Evolutionary conservation across 345 rosid species (phyloP).

Genomic region (Eucalyptus melliodora): DNA sequence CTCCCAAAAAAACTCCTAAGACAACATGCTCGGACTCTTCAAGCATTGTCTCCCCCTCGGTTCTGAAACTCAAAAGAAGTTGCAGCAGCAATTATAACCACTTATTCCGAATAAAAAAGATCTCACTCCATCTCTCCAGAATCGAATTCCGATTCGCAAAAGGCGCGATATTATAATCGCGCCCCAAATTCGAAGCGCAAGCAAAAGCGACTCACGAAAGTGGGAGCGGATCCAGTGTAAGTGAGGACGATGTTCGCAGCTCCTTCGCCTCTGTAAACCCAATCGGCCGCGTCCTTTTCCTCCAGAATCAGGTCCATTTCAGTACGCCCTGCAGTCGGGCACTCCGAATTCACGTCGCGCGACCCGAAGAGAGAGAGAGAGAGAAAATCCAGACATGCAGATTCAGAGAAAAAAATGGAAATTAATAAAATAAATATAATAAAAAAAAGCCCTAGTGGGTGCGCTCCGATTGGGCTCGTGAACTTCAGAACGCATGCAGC

Average conservation of each 20-base stretch:
- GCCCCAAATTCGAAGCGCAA: background rate
- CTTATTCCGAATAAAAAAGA: background rate
- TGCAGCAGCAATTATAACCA: background rate
- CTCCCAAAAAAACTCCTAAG: background rate
- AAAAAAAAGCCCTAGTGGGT: background rate
- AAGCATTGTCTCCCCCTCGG: background rate
- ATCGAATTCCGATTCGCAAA: background rate
- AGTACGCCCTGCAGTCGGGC: background rate
- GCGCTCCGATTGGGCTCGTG: background rate
- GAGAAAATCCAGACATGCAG: background rate
- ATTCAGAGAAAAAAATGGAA: accelerated
- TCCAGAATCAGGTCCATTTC: conserved; percentile 47
- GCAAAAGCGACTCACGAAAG: conserved; percentile 26
- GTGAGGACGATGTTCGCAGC: conserved; percentile 92
- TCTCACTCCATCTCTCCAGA: background rate
- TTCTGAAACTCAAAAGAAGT: background rate
- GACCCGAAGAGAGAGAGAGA: background rate
- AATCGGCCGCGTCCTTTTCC: conserved; percentile 55
- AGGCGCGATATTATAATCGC: background rate
- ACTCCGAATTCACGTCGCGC: background rate
- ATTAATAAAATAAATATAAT: too few species aligned
- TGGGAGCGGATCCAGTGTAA: conserved; percentile 65
- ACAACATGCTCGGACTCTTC: background rate
- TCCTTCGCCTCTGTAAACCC: conserved; percentile 94
- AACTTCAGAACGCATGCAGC: background rate